A percentile compares a stretch with the other conserved stretches of the same genome.
Evolutionary conservation across 106 monocot species (phyloP).

Genomic region (Amphibolis antarctica): DNA sequence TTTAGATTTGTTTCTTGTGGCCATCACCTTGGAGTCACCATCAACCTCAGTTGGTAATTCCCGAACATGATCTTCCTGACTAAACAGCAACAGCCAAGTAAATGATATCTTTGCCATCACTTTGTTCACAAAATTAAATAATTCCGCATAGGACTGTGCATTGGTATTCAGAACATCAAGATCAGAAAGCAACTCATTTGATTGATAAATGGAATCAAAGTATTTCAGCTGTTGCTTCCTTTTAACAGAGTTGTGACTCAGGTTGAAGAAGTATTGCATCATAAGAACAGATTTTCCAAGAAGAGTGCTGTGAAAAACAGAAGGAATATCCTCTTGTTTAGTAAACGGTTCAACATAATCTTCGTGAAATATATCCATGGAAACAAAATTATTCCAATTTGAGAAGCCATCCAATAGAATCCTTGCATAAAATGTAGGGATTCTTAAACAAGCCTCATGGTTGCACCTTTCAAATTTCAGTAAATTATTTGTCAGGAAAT

Average conservation of each 20-base stretch:
- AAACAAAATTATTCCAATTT: slow-evolving; percentile 51
- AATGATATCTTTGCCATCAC: slow-evolving; percentile 58
- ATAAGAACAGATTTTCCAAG: slow-evolving; percentile 67
- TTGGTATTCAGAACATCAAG: slow-evolving; percentile 16
- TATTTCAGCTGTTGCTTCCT: slow-evolving; percentile 32
- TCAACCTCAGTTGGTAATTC: slow-evolving; percentile 6
- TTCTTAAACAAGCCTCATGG: slow-evolving; percentile 12
- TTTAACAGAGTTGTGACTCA: slow-evolving; percentile 13
- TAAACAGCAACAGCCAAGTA: slow-evolving; percentile 52
- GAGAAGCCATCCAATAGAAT: slow-evolving; percentile 56
- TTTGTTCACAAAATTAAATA: slow-evolving; percentile 38
- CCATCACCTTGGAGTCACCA: slow-evolving; percentile 7
- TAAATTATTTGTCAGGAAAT: slow-evolving; percentile 26
- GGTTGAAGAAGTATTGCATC: slow-evolving; percentile 33
- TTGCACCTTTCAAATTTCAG: slow-evolving; percentile 14
- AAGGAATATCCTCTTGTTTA: slow-evolving; percentile 24
- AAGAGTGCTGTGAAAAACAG: slow-evolving; percentile 36
- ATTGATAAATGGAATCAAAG: slow-evolving; percentile 40
- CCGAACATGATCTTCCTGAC: slow-evolving; percentile 10
- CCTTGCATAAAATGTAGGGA: slow-evolving; percentile 40
- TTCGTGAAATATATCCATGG: slow-evolving; percentile 43
- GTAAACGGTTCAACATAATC: slow-evolving; percentile 24
- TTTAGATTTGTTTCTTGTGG: slow-evolving; percentile 21
- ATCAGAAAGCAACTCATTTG: slow-evolving; percentile 34
- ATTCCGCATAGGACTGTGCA: slow-evolving; percentile 27